Percentiles rank a stretch among this genome's conserved stretches.
These are phyloP conservation scores for Chalciporus sphaerocephalus DNA, from an alignment of 768 basidiomycete genomes.

Conservation along the genomic window DNA sequence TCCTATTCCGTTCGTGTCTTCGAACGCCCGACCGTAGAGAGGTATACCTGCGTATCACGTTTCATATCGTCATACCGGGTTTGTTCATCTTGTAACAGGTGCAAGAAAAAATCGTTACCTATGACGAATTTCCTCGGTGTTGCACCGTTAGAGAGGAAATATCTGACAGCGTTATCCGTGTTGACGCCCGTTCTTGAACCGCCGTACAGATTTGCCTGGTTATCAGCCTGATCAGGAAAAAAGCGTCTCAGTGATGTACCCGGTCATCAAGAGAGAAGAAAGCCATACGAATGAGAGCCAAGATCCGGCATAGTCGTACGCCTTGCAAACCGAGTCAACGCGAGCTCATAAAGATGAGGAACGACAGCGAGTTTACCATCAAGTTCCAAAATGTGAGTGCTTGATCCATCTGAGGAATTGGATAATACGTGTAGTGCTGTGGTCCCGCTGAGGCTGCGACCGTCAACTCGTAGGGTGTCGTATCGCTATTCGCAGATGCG, in stretches of 20 bases:
- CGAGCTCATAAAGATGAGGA: background rate
- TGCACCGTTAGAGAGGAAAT: conserved; percentile 59
- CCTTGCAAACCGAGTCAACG: conserved; percentile 33
- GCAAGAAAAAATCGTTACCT: conserved; percentile 37
- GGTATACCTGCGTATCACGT: conserved; percentile 53
- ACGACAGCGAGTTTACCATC: conserved; percentile 46
- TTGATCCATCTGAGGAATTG: conserved; percentile 58
- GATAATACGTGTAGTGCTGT: conserved; percentile 52
- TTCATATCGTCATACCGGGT: too few species aligned
- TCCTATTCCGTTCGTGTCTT: conserved; percentile 64
- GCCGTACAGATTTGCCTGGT: conserved; percentile 68
- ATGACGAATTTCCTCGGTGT: conserved; percentile 61
- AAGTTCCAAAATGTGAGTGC: conserved; percentile 77
- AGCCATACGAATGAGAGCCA: conserved; percentile 58
- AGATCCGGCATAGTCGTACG: conserved; percentile 74
- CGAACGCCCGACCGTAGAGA: conserved; percentile 76
- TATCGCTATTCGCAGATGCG: conserved; percentile 56
- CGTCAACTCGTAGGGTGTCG: conserved; percentile 54
- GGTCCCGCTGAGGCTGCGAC: conserved; percentile 63
- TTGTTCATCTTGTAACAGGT: background rate
- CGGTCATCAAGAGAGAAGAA: too few species aligned
- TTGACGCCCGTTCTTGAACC: conserved; percentile 58
- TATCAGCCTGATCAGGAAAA: conserved; percentile 37
- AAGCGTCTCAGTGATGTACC: background rate
- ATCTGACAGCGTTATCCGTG: conserved; percentile 62